These are phyloP conservation scores for Diplodia scrobiculata DNA, from an alignment of 2,329 filamentous ascomycete genomes.

Conservation along the genomic window DNA sequence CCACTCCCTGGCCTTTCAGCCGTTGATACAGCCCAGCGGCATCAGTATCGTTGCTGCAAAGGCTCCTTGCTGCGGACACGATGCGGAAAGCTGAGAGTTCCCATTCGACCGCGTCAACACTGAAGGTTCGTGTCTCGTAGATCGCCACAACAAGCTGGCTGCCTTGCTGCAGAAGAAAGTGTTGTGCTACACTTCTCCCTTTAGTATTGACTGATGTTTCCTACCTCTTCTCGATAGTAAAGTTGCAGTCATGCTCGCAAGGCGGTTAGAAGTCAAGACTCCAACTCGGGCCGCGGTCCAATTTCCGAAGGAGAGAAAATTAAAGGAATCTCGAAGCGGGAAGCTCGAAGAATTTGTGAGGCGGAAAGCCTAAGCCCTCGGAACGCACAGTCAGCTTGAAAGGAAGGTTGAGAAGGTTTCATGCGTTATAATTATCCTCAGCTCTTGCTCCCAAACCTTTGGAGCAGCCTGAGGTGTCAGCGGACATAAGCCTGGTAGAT, in stretches of 20 bases:
- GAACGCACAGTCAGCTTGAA: neutral
- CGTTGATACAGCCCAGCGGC: neutral
- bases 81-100: neutral
- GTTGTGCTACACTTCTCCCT: neutral
- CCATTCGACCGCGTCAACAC: neutral
- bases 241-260: neutral
- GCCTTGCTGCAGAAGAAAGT: neutral
- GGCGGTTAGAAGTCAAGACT: neutral
- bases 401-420: neutral
- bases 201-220: neutral
- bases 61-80: neutral
- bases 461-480: neutral
- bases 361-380: neutral
- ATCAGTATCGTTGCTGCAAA: neutral
- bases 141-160: neutral
- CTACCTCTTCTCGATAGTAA: neutral
- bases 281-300: neutral
- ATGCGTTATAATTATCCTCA: neutral
- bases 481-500: neutral
- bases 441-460: neutral
- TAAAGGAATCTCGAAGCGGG: neutral
- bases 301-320: neutral
- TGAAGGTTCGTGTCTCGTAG: neutral
- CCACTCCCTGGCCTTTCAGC: neutral
- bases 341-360: neutral